Evolutionary conservation across 2,329 filamentous ascomycete genomes (phyloP).

Genomic region (Aspergillus pseudoterreus): DNA sequence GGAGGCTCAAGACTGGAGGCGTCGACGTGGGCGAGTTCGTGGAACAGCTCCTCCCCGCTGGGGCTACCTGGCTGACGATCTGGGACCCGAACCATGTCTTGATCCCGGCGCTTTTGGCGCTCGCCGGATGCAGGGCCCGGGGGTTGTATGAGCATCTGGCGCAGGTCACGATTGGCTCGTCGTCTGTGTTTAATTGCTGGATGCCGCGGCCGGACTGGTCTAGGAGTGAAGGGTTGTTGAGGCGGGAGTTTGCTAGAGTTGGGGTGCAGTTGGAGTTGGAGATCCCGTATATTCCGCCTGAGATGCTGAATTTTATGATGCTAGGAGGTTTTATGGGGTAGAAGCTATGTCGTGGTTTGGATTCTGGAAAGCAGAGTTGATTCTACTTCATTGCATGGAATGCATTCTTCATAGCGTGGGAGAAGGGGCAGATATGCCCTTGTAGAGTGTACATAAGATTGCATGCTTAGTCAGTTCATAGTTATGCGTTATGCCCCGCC

Average conservation of each 20-base stretch:
- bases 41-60: not conserved
- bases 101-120: constrained; percentile 1
- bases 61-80: not conserved
- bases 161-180: not conserved
- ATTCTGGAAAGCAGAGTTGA: too few species aligned
- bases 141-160: not conserved
- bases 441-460: too few species aligned
- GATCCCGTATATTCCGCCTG: not conserved
- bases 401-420: too few species aligned
- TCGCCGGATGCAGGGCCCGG: not conserved
- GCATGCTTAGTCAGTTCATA: too few species aligned
- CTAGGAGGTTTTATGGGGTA: not conserved
- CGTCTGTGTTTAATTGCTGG: not conserved
- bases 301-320: not conserved
- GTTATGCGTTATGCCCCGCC: not conserved
- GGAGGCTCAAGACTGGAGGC: not conserved
- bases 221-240: not conserved
- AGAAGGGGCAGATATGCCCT: too few species aligned
- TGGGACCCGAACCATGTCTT: not conserved
- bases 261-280: not conserved
- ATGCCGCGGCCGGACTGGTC: not conserved
- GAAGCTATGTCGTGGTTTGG: too few species aligned
- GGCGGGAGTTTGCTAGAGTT: not conserved
- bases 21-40: not conserved
- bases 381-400: too few species aligned